Base-by-base conservation (phyloP, 2,329 filamentous ascomycete species). In the Lithohypha guttulata region DNA sequence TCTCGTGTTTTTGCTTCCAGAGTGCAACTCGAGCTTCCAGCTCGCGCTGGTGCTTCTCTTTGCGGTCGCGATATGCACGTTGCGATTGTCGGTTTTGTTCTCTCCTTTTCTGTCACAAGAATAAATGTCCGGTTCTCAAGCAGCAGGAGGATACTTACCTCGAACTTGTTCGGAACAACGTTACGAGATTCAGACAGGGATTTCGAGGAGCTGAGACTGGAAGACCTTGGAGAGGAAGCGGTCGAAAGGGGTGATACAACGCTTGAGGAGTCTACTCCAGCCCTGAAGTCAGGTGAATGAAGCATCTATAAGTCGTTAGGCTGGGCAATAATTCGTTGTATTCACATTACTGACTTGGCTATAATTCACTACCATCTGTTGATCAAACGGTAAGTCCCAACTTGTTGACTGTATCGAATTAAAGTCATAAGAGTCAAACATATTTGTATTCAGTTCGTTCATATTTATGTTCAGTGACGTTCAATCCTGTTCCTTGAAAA, bases 61-160 rank as follows among this genome's bases (percentile, higher is more conserved):
- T 96, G 52, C 89, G 81, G 61, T 96, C 89, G 42, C 89, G 84
- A 60, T 96, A 96, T 25, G 91, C 89, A 53, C 89, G 81, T 70
- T 96, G 89, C 7, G 48, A 50, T n/a, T 46, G 46, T 17, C 46
- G 39, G 26, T 50, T 50, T 34, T 50, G 48, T 30, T 48, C 46
- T 32, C 48, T 46, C 32, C 48, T 34, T 26, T 46, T 29, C 47
- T 50, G 42, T 42, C 10, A 15, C n/a, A 3, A 7, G 17, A 9
- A n/a, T n/a, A n/a, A n/a, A n/a, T n/a, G n/a, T n/a, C n/a, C n/a
- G n/a, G n/a, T n/a, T n/a, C n/a, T n/a, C n/a, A n/a, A n/a, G n/a
- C n/a, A n/a, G n/a, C n/a, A n/a, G n/a, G n/a, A n/a, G n/a, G n/a
- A n/a, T n/a, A 25, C 45, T 37, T 39, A 50, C 47, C 42, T 50